Percentiles rank a stretch among this genome's conserved stretches.
phyloP scores from a whole-genome alignment of 2,329 filamentous ascomycete species.

The Pseudodiploospora longispora region DNA sequence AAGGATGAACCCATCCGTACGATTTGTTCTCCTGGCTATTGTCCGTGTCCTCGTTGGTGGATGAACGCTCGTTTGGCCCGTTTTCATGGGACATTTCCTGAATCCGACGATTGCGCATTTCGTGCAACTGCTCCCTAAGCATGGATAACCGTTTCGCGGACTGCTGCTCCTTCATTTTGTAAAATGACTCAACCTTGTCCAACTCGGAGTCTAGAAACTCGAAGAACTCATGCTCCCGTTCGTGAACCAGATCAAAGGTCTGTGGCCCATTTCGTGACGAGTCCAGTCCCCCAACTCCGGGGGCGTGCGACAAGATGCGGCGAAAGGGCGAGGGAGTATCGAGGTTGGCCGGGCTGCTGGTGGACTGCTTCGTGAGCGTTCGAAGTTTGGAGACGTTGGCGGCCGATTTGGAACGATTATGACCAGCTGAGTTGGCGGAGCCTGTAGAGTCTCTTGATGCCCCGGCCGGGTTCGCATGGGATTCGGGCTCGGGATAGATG shows the following conservation, averaged over 20 bases:
- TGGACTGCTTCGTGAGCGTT: conserved; percentile 10
- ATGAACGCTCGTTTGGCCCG: conserved; percentile 23
- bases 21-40: conserved; percentile 18
- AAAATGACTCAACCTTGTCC: conserved; percentile 87
- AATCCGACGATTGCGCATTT: conserved; percentile 80
- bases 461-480: no score
- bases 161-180: conserved; percentile 79
- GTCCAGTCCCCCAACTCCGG: conserved; percentile 8
- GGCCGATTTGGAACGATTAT: conserved; percentile 7
- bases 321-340: conserved; percentile 24
- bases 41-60: conserved; percentile 15
- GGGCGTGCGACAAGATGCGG: conserved; percentile 26
- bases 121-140: conserved; percentile 77
- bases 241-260: conserved; percentile 54
- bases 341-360: not conserved
- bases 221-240: conserved; percentile 78
- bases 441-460: conserved; percentile 11
- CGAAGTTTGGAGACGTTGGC: not conserved
- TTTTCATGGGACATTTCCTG: conserved; percentile 52
- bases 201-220: conserved; percentile 75
- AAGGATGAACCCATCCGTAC: conserved; percentile 41
- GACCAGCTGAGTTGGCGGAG: conserved; percentile 12
- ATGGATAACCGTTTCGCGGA: conserved; percentile 62
- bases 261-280: conserved; percentile 14
- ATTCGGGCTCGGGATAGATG: conserved; percentile 28